Conservation (phyloP, 139 green algal species). For the Micromonas pusilla region DNA sequence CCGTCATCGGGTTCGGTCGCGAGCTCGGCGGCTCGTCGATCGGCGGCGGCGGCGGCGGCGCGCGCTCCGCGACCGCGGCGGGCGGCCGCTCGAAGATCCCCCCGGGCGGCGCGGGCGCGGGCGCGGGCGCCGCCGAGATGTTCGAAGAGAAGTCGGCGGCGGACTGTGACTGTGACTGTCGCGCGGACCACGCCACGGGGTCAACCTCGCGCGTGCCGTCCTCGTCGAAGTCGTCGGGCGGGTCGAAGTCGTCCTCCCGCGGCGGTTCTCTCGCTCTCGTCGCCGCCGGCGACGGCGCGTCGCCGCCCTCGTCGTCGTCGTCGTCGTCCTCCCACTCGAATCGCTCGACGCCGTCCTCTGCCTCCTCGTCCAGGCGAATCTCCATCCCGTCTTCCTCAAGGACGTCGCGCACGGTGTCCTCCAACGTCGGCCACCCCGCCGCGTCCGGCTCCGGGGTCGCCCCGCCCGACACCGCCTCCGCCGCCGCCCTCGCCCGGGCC, state of each 20-base stretch:
- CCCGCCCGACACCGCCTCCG: not conserved
- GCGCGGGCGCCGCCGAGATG: not conserved
- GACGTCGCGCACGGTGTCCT: too few species aligned
- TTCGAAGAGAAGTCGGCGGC: not conserved
- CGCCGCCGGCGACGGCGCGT: too few species aligned
- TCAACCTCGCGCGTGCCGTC: not conserved
- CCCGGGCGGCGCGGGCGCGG: too few species aligned
- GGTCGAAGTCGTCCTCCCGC: not conserved
- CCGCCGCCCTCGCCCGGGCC: too few species aligned
- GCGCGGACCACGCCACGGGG: not conserved
- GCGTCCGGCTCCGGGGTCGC: not conserved
- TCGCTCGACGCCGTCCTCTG: too few species aligned
- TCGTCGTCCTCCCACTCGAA: too few species aligned
- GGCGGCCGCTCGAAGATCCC: too few species aligned
- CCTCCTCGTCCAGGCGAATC: too few species aligned
- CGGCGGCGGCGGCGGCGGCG: not conserved
- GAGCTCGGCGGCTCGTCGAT: not conserved
- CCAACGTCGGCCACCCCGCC: too few species aligned
- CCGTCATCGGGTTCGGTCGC: not conserved
- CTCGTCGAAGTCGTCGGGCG: not conserved
- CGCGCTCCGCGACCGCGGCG: not conserved
- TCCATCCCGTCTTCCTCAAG: too few species aligned
- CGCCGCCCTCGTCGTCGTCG: too few species aligned
- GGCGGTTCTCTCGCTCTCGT: too few species aligned
- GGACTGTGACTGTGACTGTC: not conserved